Base-by-base conservation (phyloP, 2,329 filamentous ascomycete species). In the Taxawa tesnikishii region DNA sequence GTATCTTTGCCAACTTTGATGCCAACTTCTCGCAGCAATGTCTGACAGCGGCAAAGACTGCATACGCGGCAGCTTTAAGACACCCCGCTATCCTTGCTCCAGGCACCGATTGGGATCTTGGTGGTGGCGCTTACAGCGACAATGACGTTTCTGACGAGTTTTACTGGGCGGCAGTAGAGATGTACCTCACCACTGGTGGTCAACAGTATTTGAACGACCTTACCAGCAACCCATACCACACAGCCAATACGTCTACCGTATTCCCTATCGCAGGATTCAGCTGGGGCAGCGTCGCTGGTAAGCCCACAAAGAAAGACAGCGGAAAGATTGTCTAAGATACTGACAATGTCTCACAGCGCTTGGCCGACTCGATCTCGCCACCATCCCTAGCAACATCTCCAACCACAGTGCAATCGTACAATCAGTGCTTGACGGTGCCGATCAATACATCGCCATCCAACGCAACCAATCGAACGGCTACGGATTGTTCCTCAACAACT, bases 31-130 rank as follows among this genome's bases (percentile, higher is more conserved):
- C 36, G 6, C 16, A 35, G n/a, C 15, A 26, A 32, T 36, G 32
- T 15, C 19, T 38, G 8, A 13, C 11, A 13, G 36, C 36, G 14
- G 32, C 36, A 21, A 32, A 28, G 4, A 26, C 28, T 6, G 32
- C 33, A 4, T 38, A 38, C 18, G 36, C 36, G 3, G 36, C 36
- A 9, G 36, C 36, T 4, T 32, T 36, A 33, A 29, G 23, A 12
- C 28, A 30, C 12, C 36, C 36, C 15, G 23, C 25, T 0, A 36
- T 38, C 15, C 36, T 28, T n/a, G 36, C 36, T 14, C 33, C 36
- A 10, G 33, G 36, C 6, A 36, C 32, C 4, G 36, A 38, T 15
- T 38, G 36, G 33, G 36, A 38, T 26, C 36, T 38, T n/a, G 36
- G 36, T 8, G 36, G 36, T 7, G 36, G 36, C 8, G 36, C 36